Conservation (phyloP, 1,284 basidiomycete genomes). For the Boletellus deceptivus region DNA sequence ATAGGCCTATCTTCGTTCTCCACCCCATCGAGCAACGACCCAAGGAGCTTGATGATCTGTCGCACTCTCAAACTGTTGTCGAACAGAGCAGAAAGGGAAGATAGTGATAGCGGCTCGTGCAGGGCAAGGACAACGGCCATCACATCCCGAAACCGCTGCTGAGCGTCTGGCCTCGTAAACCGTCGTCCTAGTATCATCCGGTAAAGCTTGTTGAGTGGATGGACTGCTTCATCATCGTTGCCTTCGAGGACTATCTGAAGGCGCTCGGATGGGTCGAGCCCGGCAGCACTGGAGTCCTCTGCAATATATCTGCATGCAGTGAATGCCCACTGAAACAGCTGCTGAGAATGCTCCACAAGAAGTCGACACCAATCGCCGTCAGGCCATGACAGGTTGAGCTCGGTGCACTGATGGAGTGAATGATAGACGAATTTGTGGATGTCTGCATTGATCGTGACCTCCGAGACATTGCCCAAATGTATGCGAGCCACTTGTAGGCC, state of each 20-base stretch:
- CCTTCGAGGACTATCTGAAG: neutral
- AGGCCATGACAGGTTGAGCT: neutral
- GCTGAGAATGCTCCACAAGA: neutral
- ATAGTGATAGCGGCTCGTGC: neutral
- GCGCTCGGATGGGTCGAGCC: neutral
- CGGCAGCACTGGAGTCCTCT: neutral
- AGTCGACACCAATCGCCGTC: slow-evolving; percentile 5
- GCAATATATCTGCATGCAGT: slow-evolving; percentile 8
- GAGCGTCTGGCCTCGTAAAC: too few species aligned
- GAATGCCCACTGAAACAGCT: slow-evolving; percentile 9
- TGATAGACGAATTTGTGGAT: neutral
- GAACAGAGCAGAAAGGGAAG: neutral
- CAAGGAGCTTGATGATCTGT: neutral
- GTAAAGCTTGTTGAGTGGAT: neutral
- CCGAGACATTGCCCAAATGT: neutral
- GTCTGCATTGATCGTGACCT: neutral
- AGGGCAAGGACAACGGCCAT: neutral
- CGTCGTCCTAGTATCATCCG: neutral
- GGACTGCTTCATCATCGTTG: neutral
- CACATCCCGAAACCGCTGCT: neutral
- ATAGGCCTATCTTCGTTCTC: neutral
- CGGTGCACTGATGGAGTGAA: neutral
- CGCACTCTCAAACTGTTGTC: neutral
- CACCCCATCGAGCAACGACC: neutral
- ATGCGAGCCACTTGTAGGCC: neutral